Evolutionary conservation across 179 eudicot species (phyloP), one percentile per base, ranked within the genome.

Genomic region (Patellifolia procumbens): DNA sequence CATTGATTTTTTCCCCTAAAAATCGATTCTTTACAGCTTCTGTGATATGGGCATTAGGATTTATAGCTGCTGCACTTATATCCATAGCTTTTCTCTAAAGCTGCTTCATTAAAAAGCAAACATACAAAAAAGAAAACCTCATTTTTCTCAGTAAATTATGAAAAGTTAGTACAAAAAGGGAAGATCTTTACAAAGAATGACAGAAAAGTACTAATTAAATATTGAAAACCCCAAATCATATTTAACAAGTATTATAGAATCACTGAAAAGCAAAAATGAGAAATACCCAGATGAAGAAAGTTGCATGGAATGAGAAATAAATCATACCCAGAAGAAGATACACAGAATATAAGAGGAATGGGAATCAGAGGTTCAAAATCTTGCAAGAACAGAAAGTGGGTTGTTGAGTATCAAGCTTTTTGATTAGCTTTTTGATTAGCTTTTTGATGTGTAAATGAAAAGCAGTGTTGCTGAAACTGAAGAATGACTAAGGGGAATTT

Each of bases 41-140:
- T 75, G 52, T 32, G 6, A 80, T 37, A 16, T 72, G 83, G 29
- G 70, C 59, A 72, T 61, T 79, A 43, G 77, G 67, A 66, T 69
- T 86, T 56, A 87, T 70, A 59, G 84, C 48, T 68, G 81, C 83
- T 59, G 79, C 75, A 60, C 86, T 89, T 65, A 84, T 79, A 72
- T 82, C 92, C 97, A 91, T 92, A 66, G 43, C 39, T 70, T 51
- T 34, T 35, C 35, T 26, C 11, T 51, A 20, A 16, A 3, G 43
- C 56, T 34, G 74, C 62, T 74, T 62, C 72, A 70, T 39, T 43
- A 68, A 63, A 9, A 76, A 77, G 39, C 48, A 67, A 67, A 35
- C 0, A 22, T 7, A 31, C 68, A 71, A 77, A 24, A 58, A 56
- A 68, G 28, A 70, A 66, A 72, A 60, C 31, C 61, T 35, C 68